phyloP scores from a whole-genome alignment of 371 early-diverging fungal genomes.

The Mucor ambiguus region DNA sequence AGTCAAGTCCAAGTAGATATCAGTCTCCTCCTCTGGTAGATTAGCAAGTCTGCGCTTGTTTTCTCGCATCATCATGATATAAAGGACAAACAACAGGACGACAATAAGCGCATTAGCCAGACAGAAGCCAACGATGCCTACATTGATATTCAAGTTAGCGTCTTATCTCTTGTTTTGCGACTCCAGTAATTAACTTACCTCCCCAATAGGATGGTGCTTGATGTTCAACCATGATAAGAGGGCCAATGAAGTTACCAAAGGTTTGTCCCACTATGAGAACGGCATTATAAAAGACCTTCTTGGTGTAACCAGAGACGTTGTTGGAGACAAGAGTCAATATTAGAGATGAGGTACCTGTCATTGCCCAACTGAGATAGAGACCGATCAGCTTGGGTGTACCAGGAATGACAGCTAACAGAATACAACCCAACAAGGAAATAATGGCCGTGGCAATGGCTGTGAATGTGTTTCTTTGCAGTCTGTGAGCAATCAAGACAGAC shows the following conservation, averaged over 20 bases:
- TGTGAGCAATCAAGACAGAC: conserved; percentile 15
- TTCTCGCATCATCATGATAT: conserved; percentile 23
- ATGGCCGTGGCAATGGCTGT: conserved; percentile 8
- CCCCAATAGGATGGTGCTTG: conserved; percentile 25
- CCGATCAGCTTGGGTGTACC: conserved; percentile 26
- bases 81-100: conserved; percentile 13
- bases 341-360: conserved; percentile 17
- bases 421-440: conserved; percentile 22
- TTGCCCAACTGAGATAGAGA: conserved; percentile 27
- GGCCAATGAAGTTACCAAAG: conserved; percentile 34
- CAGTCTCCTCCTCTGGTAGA: conserved; percentile 8
- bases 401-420: conserved; percentile 21
- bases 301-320: conserved; percentile 34
- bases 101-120: conserved; percentile 19
- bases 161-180: not conserved
- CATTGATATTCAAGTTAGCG: not conserved
- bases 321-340: conserved; percentile 23
- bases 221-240: conserved; percentile 24
- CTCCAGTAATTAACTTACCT: not conserved
- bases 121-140: conserved; percentile 23
- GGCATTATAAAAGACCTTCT: conserved; percentile 27
- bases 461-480: conserved; percentile 1
- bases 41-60: conserved; percentile 25
- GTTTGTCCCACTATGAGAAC: conserved; percentile 22
- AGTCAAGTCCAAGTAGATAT: conserved; percentile 35